Evolutionary conservation across 768 basidiomycete species (phyloP), one percentile per base, ranked within the genome.

Genomic region (Arthromyces matolae): DNA sequence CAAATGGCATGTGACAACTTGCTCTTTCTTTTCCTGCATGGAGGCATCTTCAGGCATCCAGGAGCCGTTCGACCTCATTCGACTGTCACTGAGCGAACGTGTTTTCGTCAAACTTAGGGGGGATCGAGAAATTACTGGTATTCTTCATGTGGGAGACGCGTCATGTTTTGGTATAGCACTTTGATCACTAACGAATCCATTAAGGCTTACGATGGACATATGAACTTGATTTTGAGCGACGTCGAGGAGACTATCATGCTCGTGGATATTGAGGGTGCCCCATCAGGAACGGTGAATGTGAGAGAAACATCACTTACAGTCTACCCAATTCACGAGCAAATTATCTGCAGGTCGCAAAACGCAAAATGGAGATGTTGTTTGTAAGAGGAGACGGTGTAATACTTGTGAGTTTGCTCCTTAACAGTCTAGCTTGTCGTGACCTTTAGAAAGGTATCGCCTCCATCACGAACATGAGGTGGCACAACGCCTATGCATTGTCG

Each of bases 141-240:
- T 95, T 55, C 72, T 99, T 37, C 95, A 99, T 71, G 96, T 95
- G 61, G 39, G 89, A 65, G 49, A 47, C 51, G 48, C 29, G 36
- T 46, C 50, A 41, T 45, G 33, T 14, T 36, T 33, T 35, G 18
- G 20, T 53, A 49, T 45, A 31, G 45, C 43, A 7, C 52, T 49
- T 20, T 54, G 22, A 51, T 45, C 49, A 42, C 36, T 54, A 51
- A 23, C 48, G 4, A 24, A 38, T 42, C 42, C 42, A 51, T 56
- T 10, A 60, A 99, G 96, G 96, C 96, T 18, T 98, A 98, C 61
- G 96, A 99, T 71, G 96, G 94, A n/a, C 96, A 98, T 68, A 98
- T 98, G 96, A 98, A 99, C 67, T 77, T 99, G 59, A 96, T 99
- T 53, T 76, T 99, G 58, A 93, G 91, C 59, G 91, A 97, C 62